Conservation (phyloP, 805 yeast genomes). For the Hanseniaspora lindneri region DNA sequence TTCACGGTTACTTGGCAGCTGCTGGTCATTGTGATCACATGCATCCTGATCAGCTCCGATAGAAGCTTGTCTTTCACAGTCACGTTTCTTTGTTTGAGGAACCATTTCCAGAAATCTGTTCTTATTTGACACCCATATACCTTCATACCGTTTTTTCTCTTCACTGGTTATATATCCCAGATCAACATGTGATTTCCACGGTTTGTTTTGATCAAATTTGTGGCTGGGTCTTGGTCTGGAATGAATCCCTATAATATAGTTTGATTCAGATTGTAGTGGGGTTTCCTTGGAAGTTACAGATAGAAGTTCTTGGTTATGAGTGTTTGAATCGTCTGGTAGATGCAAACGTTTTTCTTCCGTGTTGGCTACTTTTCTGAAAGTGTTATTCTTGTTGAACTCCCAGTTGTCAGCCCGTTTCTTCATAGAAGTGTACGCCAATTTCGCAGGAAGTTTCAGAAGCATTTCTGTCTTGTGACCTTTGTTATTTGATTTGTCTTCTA, state of each 20-base stretch:
- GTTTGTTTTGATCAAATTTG: slow-evolving; percentile 72
- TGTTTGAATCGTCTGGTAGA: not conserved
- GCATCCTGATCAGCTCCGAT: too few relatives aligned
- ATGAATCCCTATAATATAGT: slow-evolving; percentile 8
- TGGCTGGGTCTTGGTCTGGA: slow-evolving; percentile 24
- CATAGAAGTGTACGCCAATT: slow-evolving; percentile 5
- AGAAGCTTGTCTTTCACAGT: too few relatives aligned
- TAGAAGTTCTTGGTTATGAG: not conserved
- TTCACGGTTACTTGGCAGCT: too few relatives aligned
- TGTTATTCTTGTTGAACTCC: slow-evolving; percentile 6
- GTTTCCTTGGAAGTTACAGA: not conserved
- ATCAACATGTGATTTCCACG: slow-evolving; percentile 80
- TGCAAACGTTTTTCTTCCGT: not conserved
- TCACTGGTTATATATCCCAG: slow-evolving; percentile 40
- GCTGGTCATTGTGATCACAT: too few relatives aligned
- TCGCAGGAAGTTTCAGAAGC: slow-evolving; percentile 9
- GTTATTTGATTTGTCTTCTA: not conserved
- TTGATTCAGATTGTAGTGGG: not conserved
- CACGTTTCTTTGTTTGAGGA: too few relatives aligned
- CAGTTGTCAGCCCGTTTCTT: slow-evolving; percentile 7
- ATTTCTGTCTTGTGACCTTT: slow-evolving; percentile 3
- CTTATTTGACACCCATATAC: slow-evolving; percentile 83
- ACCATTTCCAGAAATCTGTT: slow-evolving; percentile 44
- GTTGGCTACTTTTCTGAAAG: not conserved
- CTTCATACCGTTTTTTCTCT: slow-evolving; percentile 83